phyloP scores from a whole-genome alignment of 176 grass and related monocot species.

The Musa schizocarpa region DNA sequence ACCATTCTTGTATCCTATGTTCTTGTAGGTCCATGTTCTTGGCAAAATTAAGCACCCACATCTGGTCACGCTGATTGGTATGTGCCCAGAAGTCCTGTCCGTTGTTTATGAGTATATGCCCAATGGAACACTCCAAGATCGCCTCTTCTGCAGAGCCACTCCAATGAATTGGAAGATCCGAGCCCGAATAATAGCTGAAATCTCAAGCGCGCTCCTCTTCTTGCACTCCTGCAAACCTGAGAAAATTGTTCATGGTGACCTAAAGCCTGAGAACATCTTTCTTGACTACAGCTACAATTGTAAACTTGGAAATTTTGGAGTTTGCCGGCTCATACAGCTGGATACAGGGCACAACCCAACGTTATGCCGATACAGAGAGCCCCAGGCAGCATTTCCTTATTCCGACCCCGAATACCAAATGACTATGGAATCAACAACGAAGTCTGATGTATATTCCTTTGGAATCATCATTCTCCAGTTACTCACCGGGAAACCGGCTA shows the following conservation, averaged over 20 bases:
- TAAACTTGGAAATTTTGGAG: constrained; percentile 57
- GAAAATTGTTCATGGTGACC: constrained; percentile 62
- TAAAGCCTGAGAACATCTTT: constrained; percentile 68
- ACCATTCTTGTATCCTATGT: background rate
- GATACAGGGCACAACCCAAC: constrained; percentile 13
- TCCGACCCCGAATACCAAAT: constrained; percentile 38
- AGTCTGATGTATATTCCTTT: constrained; percentile 57
- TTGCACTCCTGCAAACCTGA: constrained; percentile 61
- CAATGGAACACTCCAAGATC: constrained; percentile 49
- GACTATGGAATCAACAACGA: constrained; percentile 24
- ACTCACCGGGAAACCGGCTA: constrained; percentile 42
- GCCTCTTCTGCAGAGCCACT: constrained; percentile 32
- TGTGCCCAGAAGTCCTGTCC: constrained; percentile 52
- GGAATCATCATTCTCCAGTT: constrained; percentile 72
- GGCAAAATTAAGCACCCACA: constrained; percentile 72
- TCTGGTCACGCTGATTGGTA: constrained; percentile 48
- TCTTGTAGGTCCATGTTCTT: constrained; percentile 48
- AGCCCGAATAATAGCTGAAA: constrained; percentile 40
- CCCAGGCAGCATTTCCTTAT: constrained; percentile 27
- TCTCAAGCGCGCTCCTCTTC: constrained; percentile 50
- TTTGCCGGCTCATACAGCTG: constrained; percentile 27
- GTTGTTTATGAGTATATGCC: constrained; percentile 57
- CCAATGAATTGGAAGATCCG: constrained; percentile 54
- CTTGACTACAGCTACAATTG: constrained; percentile 44
- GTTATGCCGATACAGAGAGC: constrained; percentile 6